Base-by-base conservation (phyloP, 1,139 yeast genomes). In the Kodamaea suecica region DNA sequence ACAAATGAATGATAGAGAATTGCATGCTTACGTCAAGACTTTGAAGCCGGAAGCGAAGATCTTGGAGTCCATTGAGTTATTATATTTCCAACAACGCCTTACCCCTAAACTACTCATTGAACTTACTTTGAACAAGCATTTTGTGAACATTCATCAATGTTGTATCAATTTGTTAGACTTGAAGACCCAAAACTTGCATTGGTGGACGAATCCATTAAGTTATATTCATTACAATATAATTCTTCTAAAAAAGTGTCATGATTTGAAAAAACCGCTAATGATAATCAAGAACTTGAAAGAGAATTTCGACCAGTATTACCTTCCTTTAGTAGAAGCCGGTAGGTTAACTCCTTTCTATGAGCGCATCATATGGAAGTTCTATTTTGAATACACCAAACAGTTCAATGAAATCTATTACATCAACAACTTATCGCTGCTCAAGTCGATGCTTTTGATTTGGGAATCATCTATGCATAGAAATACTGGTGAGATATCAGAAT, bases 281-380 rank as follows among this genome's bases (percentile, higher is more conserved):
- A 61, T 68, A 8, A 50, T 66, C 19, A 55, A 55, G 38, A 55
- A 58, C 34, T 49, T 69, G 38, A 59, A 59, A 36, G 47, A 42
- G 6, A 52, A 61, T 40, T 63, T 64, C 33, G 46, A 45, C 11
- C 5, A 37, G 4, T 38, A 33, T 6, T 67, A 60, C 36, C 44
- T 52, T n/a, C 63, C 67, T 0, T 40, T 53, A 25, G 61, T 69
- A 5, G 39, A 53, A 32, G 8, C 37, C 2, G 48, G 50, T 3
- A 37, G 45, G 25, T 43, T 69, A 10, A 38, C 62, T 4, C 63
- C 70, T 5, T 66, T 65, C 36, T 66, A 66, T 44, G 74, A 69
- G 44, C 43, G 74, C 17, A 60, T 66, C 3, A 55, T 67, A 10
- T 69, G 74, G 74, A 63, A 60, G 40, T 67, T 64, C 41, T 56